phyloP scores from a whole-genome alignment of 2,329 filamentous ascomycete genomes.

The Alternaria incomplexa region DNA sequence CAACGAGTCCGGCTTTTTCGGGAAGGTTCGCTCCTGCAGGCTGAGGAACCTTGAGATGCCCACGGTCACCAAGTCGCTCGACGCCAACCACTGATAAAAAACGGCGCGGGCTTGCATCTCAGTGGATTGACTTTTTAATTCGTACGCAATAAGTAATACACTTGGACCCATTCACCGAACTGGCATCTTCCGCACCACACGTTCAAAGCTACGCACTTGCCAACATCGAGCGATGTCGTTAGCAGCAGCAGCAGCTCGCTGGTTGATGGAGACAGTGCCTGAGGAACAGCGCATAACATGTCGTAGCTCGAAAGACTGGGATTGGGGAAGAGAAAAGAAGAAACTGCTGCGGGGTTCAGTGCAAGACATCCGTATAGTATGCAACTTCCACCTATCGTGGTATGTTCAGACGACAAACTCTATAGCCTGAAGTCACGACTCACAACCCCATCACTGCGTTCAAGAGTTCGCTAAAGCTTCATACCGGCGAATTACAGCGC shows the following conservation, averaged over 20 bases:
- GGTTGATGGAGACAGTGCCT: not conserved
- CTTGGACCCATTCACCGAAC: too few relatives aligned
- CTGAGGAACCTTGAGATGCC: not conserved
- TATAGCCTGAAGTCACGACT: not conserved
- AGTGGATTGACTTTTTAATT: too few relatives aligned
- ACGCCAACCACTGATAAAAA: not conserved
- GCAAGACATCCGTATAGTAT: too few relatives aligned
- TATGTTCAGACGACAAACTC: not conserved
- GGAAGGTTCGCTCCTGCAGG: not conserved
- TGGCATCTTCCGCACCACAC: too few relatives aligned
- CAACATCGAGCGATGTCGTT: not conserved
- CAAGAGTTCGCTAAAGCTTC: not conserved
- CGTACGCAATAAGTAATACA: too few relatives aligned
- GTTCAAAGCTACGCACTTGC: not conserved
- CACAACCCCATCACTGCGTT: too few relatives aligned
- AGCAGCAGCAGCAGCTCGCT: not conserved
- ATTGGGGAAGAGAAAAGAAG: not conserved
- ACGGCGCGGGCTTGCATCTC: not conserved
- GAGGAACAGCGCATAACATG: not conserved
- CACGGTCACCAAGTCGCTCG: not conserved
- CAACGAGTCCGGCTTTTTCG: not conserved
- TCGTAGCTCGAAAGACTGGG: not conserved
- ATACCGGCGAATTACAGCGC: not conserved
- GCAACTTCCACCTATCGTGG: too few relatives aligned
- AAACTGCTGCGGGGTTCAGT: not conserved